Evolutionary conservation across 305 asterid species (phyloP).

Genomic region (Plantago lanceolata): DNA sequence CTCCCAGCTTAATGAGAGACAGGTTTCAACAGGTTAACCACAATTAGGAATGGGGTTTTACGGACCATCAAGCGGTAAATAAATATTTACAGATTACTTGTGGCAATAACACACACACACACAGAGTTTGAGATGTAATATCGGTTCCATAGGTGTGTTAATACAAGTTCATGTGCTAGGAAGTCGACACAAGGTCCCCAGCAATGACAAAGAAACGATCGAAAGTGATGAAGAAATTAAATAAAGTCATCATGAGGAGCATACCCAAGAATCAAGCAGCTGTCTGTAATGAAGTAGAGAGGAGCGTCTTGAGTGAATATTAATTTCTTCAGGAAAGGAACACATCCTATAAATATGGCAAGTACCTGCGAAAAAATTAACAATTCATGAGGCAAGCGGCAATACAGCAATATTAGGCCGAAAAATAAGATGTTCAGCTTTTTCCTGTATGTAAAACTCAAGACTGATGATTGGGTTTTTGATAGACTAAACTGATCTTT

Average conservation of each 20-base stretch:
- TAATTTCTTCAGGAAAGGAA: conserved; percentile 71
- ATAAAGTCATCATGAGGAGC: conserved; percentile 23
- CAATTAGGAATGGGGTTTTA: too few species aligned
- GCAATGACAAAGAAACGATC: too few species aligned
- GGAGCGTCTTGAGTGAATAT: conserved; percentile 91
- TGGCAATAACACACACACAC: too few species aligned
- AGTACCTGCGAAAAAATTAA: conserved; percentile 51
- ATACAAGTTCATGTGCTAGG: too few species aligned
- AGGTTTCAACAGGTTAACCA: too few species aligned
- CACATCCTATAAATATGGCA: conserved; percentile 81
- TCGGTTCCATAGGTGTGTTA: too few species aligned
- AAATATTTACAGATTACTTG: too few species aligned
- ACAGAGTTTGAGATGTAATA: too few species aligned
- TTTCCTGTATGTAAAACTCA: conserved; percentile 13
- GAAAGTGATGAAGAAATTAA: conserved; percentile 5
- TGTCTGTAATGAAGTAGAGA: conserved; percentile 91
- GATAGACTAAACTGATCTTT: too few species aligned
- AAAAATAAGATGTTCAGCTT: background rate
- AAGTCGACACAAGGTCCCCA: too few species aligned
- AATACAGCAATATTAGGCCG: conserved; percentile 5
- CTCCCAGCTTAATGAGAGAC: too few species aligned
- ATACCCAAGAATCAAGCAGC: conserved; percentile 99
- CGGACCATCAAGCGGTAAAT: too few species aligned
- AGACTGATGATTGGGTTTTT: conserved; percentile 7
- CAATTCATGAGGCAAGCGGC: conserved; percentile 14